Conservation (phyloP, 2,329 filamentous ascomycete genomes). For the Aspergillus pseudoglaucus region DNA sequence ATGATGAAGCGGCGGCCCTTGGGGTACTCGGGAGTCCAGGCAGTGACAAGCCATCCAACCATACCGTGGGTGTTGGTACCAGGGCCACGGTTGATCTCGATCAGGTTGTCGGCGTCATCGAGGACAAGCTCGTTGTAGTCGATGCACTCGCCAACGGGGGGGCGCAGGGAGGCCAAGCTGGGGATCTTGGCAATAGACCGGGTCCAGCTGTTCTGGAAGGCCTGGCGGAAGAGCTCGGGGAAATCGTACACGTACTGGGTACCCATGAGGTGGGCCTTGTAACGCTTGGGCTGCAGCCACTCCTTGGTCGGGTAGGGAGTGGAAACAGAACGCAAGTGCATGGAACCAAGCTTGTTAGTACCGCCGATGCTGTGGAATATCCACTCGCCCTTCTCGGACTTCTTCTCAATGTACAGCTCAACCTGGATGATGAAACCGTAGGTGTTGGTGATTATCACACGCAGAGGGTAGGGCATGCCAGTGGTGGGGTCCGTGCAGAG, state of each 20-base stretch:
- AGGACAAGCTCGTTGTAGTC: slow-evolving; percentile 91
- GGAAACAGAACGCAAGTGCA: slow-evolving; percentile 86
- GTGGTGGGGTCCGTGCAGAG: slow-evolving; percentile 88
- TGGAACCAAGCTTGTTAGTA: slow-evolving; percentile 87
- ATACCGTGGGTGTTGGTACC: slow-evolving; percentile 95
- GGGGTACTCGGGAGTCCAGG: slow-evolving; percentile 92
- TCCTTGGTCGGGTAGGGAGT: slow-evolving; percentile 97
- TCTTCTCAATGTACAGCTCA: slow-evolving; percentile 94
- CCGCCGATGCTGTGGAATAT: slow-evolving; percentile 97
- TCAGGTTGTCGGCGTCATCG: slow-evolving; percentile 84
- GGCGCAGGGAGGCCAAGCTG: slow-evolving; percentile 70
- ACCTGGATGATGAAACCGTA: slow-evolving; percentile 97
- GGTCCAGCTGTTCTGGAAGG: slow-evolving; percentile 90
- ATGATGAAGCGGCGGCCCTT: slow-evolving; percentile 88
- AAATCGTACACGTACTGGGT: slow-evolving; percentile 99
- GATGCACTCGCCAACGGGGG: slow-evolving; percentile 80
- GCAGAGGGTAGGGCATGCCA: slow-evolving; percentile 80
- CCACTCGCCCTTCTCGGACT: slow-evolving; percentile 97
- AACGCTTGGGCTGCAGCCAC: slow-evolving; percentile 95
- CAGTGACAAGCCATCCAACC: slow-evolving; percentile 96
- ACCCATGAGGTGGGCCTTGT: slow-evolving; percentile 98
- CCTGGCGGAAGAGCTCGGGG: slow-evolving; percentile 97
- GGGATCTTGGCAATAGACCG: slow-evolving; percentile 69
- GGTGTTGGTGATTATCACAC: slow-evolving; percentile 96
- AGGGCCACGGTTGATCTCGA: slow-evolving; percentile 89